Percentiles rank a stretch among this genome's conserved stretches.
Conservation (phyloP, 179 eudicot genomes). For the Actinidia chinensis region DNA sequence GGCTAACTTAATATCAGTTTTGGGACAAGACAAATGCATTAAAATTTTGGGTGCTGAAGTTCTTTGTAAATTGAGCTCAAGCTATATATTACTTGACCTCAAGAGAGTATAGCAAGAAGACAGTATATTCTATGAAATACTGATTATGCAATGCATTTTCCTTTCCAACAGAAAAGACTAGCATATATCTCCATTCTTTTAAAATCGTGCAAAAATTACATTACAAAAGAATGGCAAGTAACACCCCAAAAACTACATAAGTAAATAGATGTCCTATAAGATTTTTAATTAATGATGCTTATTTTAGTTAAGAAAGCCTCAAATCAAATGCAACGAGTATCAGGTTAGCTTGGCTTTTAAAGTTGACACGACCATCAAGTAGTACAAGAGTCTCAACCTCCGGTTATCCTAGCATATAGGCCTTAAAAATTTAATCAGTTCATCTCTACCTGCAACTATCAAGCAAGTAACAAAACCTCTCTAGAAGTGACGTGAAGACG, state of each 20-base stretch:
- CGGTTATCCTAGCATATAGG: neutral
- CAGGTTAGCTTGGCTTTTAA: neutral
- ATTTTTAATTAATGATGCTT: neutral
- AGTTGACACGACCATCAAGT: neutral
- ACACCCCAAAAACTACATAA: neutral
- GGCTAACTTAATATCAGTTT: neutral
- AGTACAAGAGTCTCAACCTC: neutral
- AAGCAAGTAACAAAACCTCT: neutral
- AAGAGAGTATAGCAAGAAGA: neutral
- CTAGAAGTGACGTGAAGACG: neutral
- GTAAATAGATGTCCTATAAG: neutral
- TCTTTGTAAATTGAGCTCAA: neutral
- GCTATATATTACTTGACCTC: neutral
- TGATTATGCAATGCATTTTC: neutral
- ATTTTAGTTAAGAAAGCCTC: neutral
- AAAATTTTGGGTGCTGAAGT: slow-evolving; percentile 8
- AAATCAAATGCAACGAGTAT: neutral
- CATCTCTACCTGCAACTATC: neutral
- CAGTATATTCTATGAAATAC: neutral
- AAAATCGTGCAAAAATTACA: neutral
- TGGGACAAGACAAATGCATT: neutral
- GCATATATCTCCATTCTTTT: neutral
- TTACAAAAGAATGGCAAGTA: neutral
- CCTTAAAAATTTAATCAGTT: neutral
- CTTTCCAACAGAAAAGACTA: neutral